Conservation (phyloP, 2,329 filamentous ascomycete genomes). For the Penicillium oxalicum region DNA sequence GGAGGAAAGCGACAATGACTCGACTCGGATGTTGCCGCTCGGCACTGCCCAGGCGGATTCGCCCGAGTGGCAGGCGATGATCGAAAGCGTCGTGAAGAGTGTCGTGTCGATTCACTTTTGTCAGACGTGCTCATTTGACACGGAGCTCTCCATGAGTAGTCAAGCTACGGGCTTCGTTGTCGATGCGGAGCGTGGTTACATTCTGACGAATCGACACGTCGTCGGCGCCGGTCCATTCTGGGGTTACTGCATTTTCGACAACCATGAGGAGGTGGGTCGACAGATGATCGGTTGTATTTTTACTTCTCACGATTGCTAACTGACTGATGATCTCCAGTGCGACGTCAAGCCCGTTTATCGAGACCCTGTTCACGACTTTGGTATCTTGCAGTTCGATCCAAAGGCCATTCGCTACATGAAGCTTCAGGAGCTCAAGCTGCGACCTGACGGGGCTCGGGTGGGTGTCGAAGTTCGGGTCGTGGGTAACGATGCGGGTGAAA, state of each 20-base stretch:
- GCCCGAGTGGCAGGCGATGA: conserved; percentile 90
- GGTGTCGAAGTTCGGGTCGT: conserved; percentile 94
- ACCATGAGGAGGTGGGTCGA: conserved; percentile 68
- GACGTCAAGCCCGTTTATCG: conserved; percentile 96
- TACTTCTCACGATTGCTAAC: not conserved
- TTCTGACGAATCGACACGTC: conserved; percentile 85
- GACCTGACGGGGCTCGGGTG: conserved; percentile 79
- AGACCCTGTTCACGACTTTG: conserved; percentile 97
- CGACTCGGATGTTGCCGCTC: conserved; percentile 41
- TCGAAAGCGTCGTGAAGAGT: conserved; percentile 87
- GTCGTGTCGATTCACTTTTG: conserved; percentile 99
- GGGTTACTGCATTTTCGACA: conserved; percentile 97
- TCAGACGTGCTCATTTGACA: conserved; percentile 96
- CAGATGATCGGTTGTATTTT: not conserved
- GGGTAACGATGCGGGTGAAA: conserved; percentile 97
- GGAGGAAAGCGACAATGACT: conserved; percentile 38
- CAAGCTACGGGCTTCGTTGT: conserved; percentile 98
- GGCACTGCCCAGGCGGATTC: conserved; percentile 55
- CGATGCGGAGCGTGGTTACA: conserved; percentile 85
- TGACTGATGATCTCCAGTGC: conserved; percentile 50
- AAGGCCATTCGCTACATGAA: conserved; percentile 97
- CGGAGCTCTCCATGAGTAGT: conserved; percentile 86
- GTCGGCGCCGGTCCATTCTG: conserved; percentile 94
- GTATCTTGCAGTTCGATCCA: conserved; percentile 92
- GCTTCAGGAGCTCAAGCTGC: conserved; percentile 68